These are phyloP conservation scores for Ammopiptanthus mongolicus DNA, from an alignment of 306 rosid genomes.

Conservation along the genomic window DNA sequence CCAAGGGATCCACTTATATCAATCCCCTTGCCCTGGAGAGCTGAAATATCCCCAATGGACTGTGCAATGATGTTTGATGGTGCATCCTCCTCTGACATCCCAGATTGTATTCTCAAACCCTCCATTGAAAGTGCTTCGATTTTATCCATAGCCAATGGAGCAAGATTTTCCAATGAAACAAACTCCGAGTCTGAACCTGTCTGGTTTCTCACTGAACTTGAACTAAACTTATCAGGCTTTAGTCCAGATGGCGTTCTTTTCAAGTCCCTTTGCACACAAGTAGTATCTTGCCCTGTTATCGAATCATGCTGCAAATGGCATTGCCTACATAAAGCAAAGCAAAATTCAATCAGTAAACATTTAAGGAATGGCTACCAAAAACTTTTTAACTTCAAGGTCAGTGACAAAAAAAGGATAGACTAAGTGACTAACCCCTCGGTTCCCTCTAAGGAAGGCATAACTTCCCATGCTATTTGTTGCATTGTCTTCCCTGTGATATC, in stretches of 20 bases:
- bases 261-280: conserved; percentile 24
- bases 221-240: conserved; percentile 33
- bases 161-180: conserved; percentile 92
- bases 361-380: not conserved
- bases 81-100: conserved; percentile 77
- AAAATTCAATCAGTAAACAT: conserved; percentile 19
- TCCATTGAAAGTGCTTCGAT: conserved; percentile 97
- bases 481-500: conserved; percentile 94
- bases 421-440: conserved; percentile 61
- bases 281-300: conserved; percentile 31
- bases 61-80: conserved; percentile 69
- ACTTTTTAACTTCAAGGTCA: not conserved
- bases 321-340: conserved; percentile 52
- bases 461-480: conserved; percentile 94
- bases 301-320: conserved; percentile 42
- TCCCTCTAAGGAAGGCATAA: conserved; percentile 64
- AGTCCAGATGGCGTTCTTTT: conserved; percentile 38
- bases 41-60: conserved; percentile 61
- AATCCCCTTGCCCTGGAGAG: conserved; percentile 60
- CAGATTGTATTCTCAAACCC: conserved; percentile 96
- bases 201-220: conserved; percentile 42
- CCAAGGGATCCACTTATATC: conserved; percentile 56
- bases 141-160: conserved; percentile 94
- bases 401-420: conserved; percentile 23
- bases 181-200: conserved; percentile 63